phyloP scores from a whole-genome alignment of 768 basidiomycete species.

The Tulasnella sp. region DNA sequence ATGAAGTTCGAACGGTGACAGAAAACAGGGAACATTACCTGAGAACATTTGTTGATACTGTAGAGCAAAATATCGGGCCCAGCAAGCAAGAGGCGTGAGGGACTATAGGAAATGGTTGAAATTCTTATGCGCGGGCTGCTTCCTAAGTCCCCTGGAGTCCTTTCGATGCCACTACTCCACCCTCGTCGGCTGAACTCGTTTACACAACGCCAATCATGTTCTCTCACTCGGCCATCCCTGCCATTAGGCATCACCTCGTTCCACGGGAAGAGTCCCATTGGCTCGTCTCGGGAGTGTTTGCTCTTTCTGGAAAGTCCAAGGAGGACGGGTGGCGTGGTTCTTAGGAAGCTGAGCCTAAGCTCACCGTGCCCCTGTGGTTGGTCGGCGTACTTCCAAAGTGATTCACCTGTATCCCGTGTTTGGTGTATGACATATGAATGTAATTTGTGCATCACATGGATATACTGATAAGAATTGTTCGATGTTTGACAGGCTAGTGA shows the following conservation, averaged over 20 bases:
- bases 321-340: not conserved
- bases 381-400: not conserved
- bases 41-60: too few species aligned
- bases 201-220: slow-evolving; percentile 72
- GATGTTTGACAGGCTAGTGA: too few species aligned
- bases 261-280: slow-evolving; percentile 52
- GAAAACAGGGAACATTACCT: too few species aligned
- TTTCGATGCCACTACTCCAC: not conserved
- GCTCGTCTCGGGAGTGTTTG: slow-evolving; percentile 73
- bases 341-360: not conserved
- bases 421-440: not conserved
- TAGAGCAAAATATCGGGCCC: too few species aligned
- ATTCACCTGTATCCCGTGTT: not conserved
- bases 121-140: too few species aligned
- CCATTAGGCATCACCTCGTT: slow-evolving; percentile 55
- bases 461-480: too few species aligned
- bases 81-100: too few species aligned
- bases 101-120: too few species aligned
- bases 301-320: slow-evolving; percentile 41
- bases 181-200: slow-evolving; percentile 51
- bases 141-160: slow-evolving; percentile 43
- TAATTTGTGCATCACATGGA: not conserved
- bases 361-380: not conserved
- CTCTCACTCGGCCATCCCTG: slow-evolving; percentile 66
- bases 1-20: too few species aligned